phyloP scores from a whole-genome alignment of 2,329 filamentous ascomycete species.

The Trichoderma guizhouense region DNA sequence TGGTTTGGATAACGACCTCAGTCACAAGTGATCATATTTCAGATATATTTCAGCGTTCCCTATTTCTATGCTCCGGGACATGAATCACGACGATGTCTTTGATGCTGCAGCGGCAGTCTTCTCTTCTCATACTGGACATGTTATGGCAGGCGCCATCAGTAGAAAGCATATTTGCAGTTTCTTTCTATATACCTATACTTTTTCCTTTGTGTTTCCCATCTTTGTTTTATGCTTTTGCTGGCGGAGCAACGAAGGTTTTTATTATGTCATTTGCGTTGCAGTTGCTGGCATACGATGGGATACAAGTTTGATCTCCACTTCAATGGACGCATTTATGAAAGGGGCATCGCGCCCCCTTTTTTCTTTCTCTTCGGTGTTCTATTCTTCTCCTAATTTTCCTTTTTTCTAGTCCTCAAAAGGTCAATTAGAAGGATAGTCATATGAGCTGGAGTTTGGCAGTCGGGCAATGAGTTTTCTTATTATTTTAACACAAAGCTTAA shows the following conservation, averaged over 20 bases:
- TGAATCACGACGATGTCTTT: background rate
- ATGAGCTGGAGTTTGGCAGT: background rate
- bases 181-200: background rate
- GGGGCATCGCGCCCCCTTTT: background rate
- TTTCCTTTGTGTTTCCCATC: background rate
- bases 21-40: background rate
- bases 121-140: background rate
- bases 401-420: background rate
- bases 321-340: background rate
- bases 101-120: background rate
- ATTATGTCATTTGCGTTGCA: background rate
- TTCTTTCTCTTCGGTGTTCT: background rate
- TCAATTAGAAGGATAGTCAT: background rate
- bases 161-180: background rate
- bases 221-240: background rate
- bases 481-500: background rate
- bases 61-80: background rate
- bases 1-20: background rate
- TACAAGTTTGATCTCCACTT: background rate
- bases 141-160: background rate
- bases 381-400: background rate
- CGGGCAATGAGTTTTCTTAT: background rate
- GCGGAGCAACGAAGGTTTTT: background rate
- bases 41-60: background rate
- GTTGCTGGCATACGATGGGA: background rate